Percentiles rank a stretch among this genome's conserved stretches.
phyloP scores from a whole-genome alignment of 768 basidiomycete species.

The Psilocybe cyanescens region DNA sequence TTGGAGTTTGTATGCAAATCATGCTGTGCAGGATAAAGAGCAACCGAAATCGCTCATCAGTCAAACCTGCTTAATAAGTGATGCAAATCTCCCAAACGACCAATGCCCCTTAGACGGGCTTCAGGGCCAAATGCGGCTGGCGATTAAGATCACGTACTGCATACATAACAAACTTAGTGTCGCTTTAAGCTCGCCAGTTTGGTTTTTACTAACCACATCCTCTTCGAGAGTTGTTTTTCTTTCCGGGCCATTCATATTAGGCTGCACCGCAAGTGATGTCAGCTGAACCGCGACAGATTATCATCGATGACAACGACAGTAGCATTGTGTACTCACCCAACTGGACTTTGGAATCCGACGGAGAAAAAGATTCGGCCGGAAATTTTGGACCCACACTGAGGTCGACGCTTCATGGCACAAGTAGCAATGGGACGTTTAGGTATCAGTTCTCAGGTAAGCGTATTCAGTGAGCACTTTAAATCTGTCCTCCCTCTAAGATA shows the following conservation, averaged over 20 bases:
- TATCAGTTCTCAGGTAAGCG: slow-evolving; percentile 25
- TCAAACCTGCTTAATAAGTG: background rate
- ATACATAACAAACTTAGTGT: background rate
- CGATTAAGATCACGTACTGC: background rate
- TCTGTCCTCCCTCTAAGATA: background rate
- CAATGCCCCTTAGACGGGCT: background rate
- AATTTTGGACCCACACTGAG: slow-evolving; percentile 24
- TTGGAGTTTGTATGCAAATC: background rate
- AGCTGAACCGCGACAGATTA: slow-evolving; percentile 15
- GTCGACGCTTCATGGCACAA: slow-evolving; percentile 23
- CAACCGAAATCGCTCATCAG: background rate
- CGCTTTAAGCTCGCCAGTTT: background rate
- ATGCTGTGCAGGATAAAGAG: background rate
- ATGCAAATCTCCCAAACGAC: background rate
- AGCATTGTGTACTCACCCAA: slow-evolving; percentile 21
- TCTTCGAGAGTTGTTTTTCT: background rate
- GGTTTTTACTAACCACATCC: background rate
- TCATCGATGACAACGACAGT: slow-evolving; percentile 27
- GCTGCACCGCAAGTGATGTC: background rate
- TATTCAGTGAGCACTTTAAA: background rate
- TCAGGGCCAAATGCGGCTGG: slow-evolving; percentile 1
- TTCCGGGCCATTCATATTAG: background rate
- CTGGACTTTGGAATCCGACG: slow-evolving; percentile 15
- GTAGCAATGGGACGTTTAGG: slow-evolving; percentile 19
- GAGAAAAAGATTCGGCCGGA: slow-evolving; percentile 16